Evolutionary conservation across 2,329 filamentous ascomycete species (phyloP), one percentile per base, ranked within the genome.

Genomic region (Epichloe baconii): DNA sequence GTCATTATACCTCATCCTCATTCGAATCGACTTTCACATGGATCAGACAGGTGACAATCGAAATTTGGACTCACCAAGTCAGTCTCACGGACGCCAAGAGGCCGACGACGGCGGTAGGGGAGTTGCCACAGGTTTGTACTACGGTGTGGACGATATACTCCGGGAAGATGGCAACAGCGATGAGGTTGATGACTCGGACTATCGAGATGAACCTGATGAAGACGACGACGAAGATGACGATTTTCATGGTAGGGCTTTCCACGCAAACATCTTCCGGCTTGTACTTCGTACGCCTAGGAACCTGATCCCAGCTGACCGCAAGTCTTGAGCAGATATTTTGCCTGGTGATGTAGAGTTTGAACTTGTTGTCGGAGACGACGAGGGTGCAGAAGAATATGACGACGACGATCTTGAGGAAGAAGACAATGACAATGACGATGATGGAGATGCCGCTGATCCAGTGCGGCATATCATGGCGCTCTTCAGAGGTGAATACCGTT

Each of bases 401-500:
- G 58, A 56, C 2, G 59, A 57, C 0, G 53, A 61, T 4, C 58
- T 61, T 5, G 64, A 62, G 2, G 60, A 61, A 6, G 60, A 56
- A 15, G 57, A 58, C 3, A 55, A 58, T 11, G 58, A 59, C 8
- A 48, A 52, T 15, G 53, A 58, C 11, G 55, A 57, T 1, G 53
- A 57, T n/a, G 53, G 55, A 23, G 44, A 61, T 21, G 59, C 61
- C 8, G 55, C 60, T 37, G 56, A 60, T 35, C 55, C 71, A 19
- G 63, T 69, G 3, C 66, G 70, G 17, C 67, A 69, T 5, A 58
- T 68, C 12, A 47, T 67, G 34, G 55, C 60, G 10, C 51, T 68
- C 12, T 52, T 66, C 31, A 54, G 63, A 60, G 61, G 66, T 67
- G 61, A 31, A 48, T 21, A 7, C n/a, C 45, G 3, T 37, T 6